phyloP scores from a whole-genome alignment of 1,284 basidiomycete species.

The Rhodotorula sp. region DNA sequence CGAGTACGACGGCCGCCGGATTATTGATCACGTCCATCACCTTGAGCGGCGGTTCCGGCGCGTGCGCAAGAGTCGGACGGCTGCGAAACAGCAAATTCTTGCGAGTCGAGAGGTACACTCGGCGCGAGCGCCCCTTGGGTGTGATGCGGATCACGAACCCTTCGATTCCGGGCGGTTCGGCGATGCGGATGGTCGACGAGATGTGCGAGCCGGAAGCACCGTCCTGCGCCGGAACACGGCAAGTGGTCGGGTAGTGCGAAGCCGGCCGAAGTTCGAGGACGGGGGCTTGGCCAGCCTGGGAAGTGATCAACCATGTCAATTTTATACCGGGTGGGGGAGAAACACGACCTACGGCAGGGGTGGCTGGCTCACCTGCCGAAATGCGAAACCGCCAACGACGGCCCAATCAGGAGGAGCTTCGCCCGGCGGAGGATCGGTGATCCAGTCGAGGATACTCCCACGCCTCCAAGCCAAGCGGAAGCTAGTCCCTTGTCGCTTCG shows the following conservation, averaged over 20 bases:
- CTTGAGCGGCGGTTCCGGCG: conserved; percentile 32
- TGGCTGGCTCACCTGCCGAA: conserved; percentile 21
- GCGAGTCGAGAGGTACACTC: conserved; percentile 35
- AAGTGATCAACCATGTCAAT: neutral
- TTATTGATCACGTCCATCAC: conserved; percentile 18
- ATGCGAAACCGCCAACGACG: conserved; percentile 25
- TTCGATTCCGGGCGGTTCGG: conserved; percentile 42
- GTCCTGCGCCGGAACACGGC: conserved; percentile 13
- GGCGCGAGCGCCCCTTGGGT: conserved; percentile 25
- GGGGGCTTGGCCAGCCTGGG: neutral
- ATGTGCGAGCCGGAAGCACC: neutral
- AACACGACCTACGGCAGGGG: neutral
- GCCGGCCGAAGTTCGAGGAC: conserved; percentile 35
- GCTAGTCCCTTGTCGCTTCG: conserved; percentile 20
- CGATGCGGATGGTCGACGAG: conserved; percentile 17
- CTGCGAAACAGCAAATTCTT: conserved; percentile 36
- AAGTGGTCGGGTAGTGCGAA: conserved; percentile 40
- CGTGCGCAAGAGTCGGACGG: conserved; percentile 21
- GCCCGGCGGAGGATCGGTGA: conserved; percentile 14
- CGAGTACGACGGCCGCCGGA: conserved; percentile 35
- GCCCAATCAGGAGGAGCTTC: conserved; percentile 21
- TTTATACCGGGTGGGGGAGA: neutral
- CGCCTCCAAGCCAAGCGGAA: conserved; percentile 38
- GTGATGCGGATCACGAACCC: conserved; percentile 38
- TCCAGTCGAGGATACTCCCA: conserved; percentile 41